phyloP scores from a whole-genome alignment of 1,284 basidiomycete genomes.

The Marasmius sp. region DNA sequence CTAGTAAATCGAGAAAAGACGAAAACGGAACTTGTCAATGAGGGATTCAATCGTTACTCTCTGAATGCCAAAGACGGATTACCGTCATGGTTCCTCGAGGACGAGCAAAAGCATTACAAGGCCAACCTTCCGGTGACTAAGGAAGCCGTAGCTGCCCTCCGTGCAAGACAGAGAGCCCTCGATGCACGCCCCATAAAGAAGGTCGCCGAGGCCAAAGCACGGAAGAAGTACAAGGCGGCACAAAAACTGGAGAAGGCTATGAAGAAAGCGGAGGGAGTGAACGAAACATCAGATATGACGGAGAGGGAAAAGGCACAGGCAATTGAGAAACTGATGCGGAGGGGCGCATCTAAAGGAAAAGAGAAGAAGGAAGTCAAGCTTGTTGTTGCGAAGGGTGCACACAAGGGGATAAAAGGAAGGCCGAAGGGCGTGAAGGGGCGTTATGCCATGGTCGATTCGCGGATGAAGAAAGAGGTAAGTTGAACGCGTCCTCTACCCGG shows the following conservation, averaged over 20 bases:
- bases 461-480: constrained; percentile 82
- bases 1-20: constrained; percentile 93
- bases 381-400: constrained; percentile 90
- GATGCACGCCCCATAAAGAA: constrained; percentile 99
- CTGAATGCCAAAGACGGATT: constrained; percentile 90
- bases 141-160: constrained; percentile 87
- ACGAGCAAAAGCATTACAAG: constrained; percentile 93
- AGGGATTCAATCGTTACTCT: constrained; percentile 94
- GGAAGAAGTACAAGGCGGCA: constrained; percentile 92
- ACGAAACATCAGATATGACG: constrained; percentile 86
- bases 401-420: constrained; percentile 89
- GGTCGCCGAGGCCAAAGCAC: constrained; percentile 96
- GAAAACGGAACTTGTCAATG: constrained; percentile 87
- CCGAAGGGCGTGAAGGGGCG: constrained; percentile 96
- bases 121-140: constrained; percentile 96
- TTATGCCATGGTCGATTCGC: constrained; percentile 89
- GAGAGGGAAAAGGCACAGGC: constrained; percentile 94
- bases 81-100: constrained; percentile 97
- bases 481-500: neutral
- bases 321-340: constrained; percentile 89
- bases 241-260: constrained; percentile 89
- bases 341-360: constrained; percentile 65
- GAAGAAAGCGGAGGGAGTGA: constrained; percentile 96
- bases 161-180: constrained; percentile 89
- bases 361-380: constrained; percentile 86